Percentiles rank a stretch among this genome's conserved stretches.
phyloP scores from a whole-genome alignment of 306 rosid species.

The Cicer cuneatum region DNA sequence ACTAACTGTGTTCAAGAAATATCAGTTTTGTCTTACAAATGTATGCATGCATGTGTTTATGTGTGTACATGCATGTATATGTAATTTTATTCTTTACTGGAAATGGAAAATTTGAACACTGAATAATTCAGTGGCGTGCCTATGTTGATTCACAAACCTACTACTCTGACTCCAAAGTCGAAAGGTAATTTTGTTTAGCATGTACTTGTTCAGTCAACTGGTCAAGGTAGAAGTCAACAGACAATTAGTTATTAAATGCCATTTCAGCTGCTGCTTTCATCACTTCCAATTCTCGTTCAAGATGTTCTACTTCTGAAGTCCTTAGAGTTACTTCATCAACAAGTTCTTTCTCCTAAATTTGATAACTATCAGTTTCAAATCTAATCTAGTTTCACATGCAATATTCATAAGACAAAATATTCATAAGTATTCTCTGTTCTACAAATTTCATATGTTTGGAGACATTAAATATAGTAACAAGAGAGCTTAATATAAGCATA shows the following conservation, averaged over 20 bases:
- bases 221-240: constrained; percentile 64
- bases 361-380: constrained; percentile 45
- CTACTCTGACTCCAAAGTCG: constrained; percentile 65
- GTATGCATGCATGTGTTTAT: neutral
- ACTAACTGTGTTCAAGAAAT: constrained; percentile 24
- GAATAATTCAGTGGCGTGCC: constrained; percentile 10
- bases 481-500: constrained; percentile 15
- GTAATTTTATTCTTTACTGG: neutral
- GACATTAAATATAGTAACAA: constrained; percentile 29
- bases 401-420: constrained; percentile 1
- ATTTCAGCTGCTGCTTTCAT: constrained; percentile 61
- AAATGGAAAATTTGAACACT: neutral
- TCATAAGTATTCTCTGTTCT: constrained; percentile 24
- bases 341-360: constrained; percentile 55
- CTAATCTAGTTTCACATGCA: constrained; percentile 40
- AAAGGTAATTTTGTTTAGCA: constrained; percentile 54
- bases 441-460: constrained; percentile 36
- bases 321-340: constrained; percentile 47
- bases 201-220: constrained; percentile 62
- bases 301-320: constrained; percentile 61
- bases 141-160: constrained; percentile 47
- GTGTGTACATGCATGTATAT: neutral
- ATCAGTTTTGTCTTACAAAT: constrained; percentile 26
- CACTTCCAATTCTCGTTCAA: constrained; percentile 66
- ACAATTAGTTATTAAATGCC: constrained; percentile 57